A percentile compares a stretch with the other conserved stretches of the same genome.
Evolutionary conservation across 78 protist species (phyloP).

Genomic region (Mantamonas sphyraenae): DNA sequence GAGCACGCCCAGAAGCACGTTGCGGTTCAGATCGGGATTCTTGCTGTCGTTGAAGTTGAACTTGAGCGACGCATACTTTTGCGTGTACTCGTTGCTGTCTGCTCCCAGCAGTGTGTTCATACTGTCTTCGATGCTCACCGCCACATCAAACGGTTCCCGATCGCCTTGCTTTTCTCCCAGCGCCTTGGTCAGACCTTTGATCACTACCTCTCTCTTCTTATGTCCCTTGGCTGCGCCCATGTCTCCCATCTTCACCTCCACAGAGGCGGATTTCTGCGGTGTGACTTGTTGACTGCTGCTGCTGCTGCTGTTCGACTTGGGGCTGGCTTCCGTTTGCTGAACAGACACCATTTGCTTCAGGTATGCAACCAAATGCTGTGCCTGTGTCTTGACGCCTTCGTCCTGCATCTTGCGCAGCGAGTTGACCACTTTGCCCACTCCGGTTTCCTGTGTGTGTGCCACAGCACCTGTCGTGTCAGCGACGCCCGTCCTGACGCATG

Average conservation of each 20-base stretch:
- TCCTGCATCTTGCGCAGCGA: not conserved
- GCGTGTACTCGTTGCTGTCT: not conserved
- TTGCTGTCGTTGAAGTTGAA: not conserved
- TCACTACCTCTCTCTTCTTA: not conserved
- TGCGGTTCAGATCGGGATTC: conserved; percentile 4
- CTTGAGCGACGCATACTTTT: not conserved
- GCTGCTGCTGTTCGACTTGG: not conserved
- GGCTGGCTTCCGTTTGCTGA: not conserved
- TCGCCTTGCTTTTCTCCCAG: not conserved
- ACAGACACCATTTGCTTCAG: not conserved
- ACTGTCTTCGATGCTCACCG: not conserved
- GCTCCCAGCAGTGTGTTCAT: not conserved
- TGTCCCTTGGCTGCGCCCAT: not conserved
- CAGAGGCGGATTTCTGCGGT: not conserved
- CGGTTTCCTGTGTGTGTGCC: too few relatives aligned
- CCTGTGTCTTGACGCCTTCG: not conserved
- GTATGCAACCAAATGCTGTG: not conserved
- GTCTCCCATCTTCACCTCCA: not conserved
- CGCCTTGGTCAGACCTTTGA: not conserved
- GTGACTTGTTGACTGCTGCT: not conserved
- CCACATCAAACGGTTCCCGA: not conserved
- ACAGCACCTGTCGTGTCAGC: too few relatives aligned
- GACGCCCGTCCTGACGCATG: too few relatives aligned
- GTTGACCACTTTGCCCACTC: not conserved
- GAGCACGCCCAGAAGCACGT: conserved; percentile 5